Conservation (phyloP, 2,329 filamentous ascomycete genomes). For the Emergomyces africanus region DNA sequence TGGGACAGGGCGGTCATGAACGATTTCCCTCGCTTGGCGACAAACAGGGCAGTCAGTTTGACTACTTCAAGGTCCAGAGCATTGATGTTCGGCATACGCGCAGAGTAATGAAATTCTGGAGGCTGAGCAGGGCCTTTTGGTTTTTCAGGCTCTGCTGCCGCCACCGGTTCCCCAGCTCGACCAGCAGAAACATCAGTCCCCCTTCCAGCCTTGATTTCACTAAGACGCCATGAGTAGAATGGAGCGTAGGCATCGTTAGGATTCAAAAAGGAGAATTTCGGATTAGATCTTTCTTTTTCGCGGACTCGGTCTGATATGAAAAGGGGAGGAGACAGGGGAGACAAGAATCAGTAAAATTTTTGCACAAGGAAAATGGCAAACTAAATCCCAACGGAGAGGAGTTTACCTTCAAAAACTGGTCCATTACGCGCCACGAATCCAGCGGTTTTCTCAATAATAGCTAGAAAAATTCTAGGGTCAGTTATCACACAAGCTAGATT, state of each 20-base stretch:
- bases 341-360: not conserved
- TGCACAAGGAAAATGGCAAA: not conserved
- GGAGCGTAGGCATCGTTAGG: constrained; percentile 69
- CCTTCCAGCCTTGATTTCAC: constrained; percentile 72
- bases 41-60: constrained; percentile 73
- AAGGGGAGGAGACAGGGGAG: not conserved
- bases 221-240: constrained; percentile 84
- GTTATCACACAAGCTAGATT: not conserved
- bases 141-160: constrained; percentile 45
- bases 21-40: constrained; percentile 80
- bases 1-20: constrained; percentile 87
- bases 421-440: constrained; percentile 69
- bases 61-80: constrained; percentile 73
- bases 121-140: constrained; percentile 75
- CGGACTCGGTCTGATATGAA: constrained; percentile 59
- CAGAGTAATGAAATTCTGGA: constrained; percentile 80
- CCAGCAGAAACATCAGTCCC: constrained; percentile 69
- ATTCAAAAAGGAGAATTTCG: constrained; percentile 85
- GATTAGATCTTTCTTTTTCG: constrained; percentile 68
- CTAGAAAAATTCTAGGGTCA: constrained; percentile 19
- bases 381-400: not conserved
- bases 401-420: constrained; percentile 50
- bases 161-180: constrained; percentile 50
- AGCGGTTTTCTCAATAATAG: constrained; percentile 83
- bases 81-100: constrained; percentile 93